Conservation (phyloP, 768 basidiomycete species). For the Suillus placidus region DNA sequence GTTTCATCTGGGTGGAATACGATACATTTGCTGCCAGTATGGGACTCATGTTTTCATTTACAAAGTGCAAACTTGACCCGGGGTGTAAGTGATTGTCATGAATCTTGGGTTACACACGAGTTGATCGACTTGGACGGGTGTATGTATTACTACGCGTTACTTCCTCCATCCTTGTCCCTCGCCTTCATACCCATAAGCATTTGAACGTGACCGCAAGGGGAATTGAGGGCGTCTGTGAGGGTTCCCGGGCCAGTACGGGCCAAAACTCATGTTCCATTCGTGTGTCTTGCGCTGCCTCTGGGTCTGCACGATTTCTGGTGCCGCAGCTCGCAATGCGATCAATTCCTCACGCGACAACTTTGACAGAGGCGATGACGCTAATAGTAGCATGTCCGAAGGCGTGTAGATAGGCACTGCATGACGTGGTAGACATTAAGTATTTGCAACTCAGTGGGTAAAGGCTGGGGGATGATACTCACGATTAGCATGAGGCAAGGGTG, state of each 20-base stretch:
- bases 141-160: background rate
- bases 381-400: slow-evolving; percentile 26
- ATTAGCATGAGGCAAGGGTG: slow-evolving; percentile 6
- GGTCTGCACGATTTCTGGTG: slow-evolving; percentile 31
- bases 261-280: slow-evolving; percentile 23
- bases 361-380: slow-evolving; percentile 27
- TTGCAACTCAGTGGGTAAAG: background rate
- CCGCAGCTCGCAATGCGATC: slow-evolving; percentile 17
- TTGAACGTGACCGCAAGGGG: too few species aligned
- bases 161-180: slow-evolving; percentile 21
- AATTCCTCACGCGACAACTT: slow-evolving; percentile 14
- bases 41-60: background rate
- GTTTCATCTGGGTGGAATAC: background rate
- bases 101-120: background rate
- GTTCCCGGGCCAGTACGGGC: slow-evolving; percentile 2
- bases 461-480: slow-evolving; percentile 4
- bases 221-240: slow-evolving; percentile 7
- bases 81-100: background rate
- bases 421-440: background rate
- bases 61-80: background rate
- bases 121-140: background rate
- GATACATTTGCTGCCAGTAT: background rate
- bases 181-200: slow-evolving; percentile 22
- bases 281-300: slow-evolving; percentile 29
- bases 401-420: slow-evolving; percentile 25